Evolutionary conservation across 345 rosid species (phyloP), one percentile per base, ranked within the genome.

Genomic region (Erucastrum elatum): DNA sequence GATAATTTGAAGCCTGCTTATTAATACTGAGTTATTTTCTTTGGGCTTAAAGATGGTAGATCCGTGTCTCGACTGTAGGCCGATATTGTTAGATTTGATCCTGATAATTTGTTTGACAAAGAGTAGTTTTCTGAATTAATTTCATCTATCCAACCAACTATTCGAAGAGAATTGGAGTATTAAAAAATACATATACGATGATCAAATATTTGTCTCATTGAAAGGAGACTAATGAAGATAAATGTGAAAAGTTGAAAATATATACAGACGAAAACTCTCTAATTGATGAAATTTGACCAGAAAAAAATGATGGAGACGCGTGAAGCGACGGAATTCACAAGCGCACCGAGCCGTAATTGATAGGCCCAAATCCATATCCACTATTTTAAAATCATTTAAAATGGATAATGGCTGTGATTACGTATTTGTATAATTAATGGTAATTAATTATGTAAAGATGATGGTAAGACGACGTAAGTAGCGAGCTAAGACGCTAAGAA

Each of bases 241-340:
- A 25, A 33, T 70, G 44, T 63, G 39, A 68, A 71, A 56, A 35
- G 27, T 51, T 71, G 68, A 59, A 71, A 56, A 55, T 15, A 35
- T 64, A 44, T 5, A 39, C 12, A 37, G 55, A 49, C 44, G 53
- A 55, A 17, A 71, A 39, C 15, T 8, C 26, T 64, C 67, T 29
- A 8, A 26, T 70, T 33, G 58, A 29, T 77, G 27, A 64, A 17
- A 5, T 25, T 59, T 77, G 72, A 71, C 76, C 37, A 65, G 61
- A 64, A 30, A 64, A 64, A 49, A 56, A 71, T 35, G 76, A 78
- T 59, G 64, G 69, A 49, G 82, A 72, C 77, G 63, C 55, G 73
- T 78, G 77, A 41, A 72, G 69, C 68, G 77, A 44, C 55, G 25
- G 41, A 29, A 66, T 59, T 17, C 77, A 72, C 68, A 78, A 66